A percentile compares a stretch with the other conserved stretches of the same genome.
Conservation (phyloP, 306 rosid species). For the Vigna unguiculata region DNA sequence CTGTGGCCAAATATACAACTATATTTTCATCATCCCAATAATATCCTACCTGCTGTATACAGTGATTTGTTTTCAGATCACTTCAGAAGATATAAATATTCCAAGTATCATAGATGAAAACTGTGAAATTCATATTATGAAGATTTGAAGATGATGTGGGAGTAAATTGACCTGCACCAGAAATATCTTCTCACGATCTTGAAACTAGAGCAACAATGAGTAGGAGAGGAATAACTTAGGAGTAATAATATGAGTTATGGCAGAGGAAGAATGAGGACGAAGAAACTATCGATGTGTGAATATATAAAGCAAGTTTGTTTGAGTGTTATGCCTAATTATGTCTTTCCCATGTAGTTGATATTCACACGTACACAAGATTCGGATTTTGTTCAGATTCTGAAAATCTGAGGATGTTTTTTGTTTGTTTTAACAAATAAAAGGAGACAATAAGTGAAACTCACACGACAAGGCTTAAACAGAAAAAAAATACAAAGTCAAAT, state of each 20-base stretch:
- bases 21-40: no score
- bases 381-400: neutral
- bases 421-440: neutral
- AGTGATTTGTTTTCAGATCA: no score
- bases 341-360: neutral
- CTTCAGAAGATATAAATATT: no score
- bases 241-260: neutral
- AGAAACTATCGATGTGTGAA: neutral
- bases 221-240: neutral
- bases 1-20: no score
- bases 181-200: neutral
- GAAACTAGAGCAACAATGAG: neutral
- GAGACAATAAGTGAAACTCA: neutral
- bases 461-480: neutral
- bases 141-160: neutral
- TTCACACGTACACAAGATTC: neutral
- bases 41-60: no score
- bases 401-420: neutral
- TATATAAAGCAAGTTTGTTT: conserved; percentile 5
- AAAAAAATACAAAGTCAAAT: neutral
- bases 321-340: neutral
- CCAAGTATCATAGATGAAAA: neutral
- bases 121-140: neutral
- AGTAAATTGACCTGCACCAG: neutral
- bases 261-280: neutral